Base-by-base conservation (phyloP, 2,329 filamentous ascomycete genomes). In the Hortaea sp. region DNA sequence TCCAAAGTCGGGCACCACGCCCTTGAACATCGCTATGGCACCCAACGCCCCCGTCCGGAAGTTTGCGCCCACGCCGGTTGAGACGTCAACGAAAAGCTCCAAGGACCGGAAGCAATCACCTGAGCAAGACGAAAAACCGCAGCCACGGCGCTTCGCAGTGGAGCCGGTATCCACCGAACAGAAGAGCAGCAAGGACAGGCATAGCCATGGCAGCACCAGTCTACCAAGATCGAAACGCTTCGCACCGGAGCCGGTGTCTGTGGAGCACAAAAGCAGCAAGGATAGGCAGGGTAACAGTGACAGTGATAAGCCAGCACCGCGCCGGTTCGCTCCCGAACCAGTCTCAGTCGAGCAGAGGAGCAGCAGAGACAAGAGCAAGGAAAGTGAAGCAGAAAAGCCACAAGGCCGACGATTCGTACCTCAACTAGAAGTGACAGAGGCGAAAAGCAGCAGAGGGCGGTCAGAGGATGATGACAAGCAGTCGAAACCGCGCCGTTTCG, bases 121-220 rank as follows among this genome's bases (percentile, higher is more conserved):
- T 45, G 49, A 49, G 34, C 42, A 48, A 41, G 46, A 41, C 42
- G 29, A 46, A 40, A 32, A 57, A 54, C 52, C 47, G 41, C 51
- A 48, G 28, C 31, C 47, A 6, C 65, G 66, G 45, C 78, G 78
- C 56, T 86, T 86, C 66, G 73, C 70, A 38, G 82, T 83, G 31
- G 75, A 84, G 45, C 82, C 83, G 11, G 78, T 88, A 53, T 85
- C 88, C 64, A 88, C 84, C 6, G 82, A 77, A 1, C 79, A 77
- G 55, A 78, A 79, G 54, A 76, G 77, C 41, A 53, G 57, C 71
- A 71, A 58, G 58, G 48, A 44, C 7, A 53, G 51, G 43, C 20
- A 20, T 20, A 20, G 20, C 20, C 20, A 20, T 4, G 20, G 20
- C 20, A 20, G 20, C 20, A 20, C 20, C 20, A 20, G 20, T 20